Evolutionary conservation across 805 yeast species (phyloP), one percentile per base, ranked within the genome.

Genomic region (Wickerhamomyces rabaulensis): DNA sequence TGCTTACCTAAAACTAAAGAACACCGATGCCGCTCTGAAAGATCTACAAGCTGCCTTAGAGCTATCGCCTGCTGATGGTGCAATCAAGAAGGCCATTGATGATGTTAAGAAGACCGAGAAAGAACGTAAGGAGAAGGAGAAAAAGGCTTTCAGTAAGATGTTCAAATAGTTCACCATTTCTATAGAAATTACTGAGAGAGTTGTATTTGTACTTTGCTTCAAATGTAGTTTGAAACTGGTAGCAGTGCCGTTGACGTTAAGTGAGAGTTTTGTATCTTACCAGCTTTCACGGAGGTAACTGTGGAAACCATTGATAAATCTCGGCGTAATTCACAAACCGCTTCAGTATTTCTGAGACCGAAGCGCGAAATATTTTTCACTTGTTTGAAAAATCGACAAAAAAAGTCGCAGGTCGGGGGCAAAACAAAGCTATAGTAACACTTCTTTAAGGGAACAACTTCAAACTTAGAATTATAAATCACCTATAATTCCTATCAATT

Each of bases 121-220:
- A 53, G 66, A 66, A n/a, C 74, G 84, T 54, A 74, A 70, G 45
- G 80, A 82, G 44, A 82, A 82, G 62, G 87, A 85, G 58, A 85
- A 80, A 69, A 83, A 82, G 56, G 87, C 90, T 1, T 75, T 82
- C 70, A 71, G 87, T 46, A 86, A 84, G 62, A 80, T 86, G 71
- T 87, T 87, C 54, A 45, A 56, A 6, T 67, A 54, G 31, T 26
- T 21, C 17, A 21, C 7, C 15, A 31, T 9, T n/a, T n/a, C n/a
- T n/a, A n/a, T n/a, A n/a, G n/a, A n/a, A n/a, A n/a, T n/a, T n/a
- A n/a, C n/a, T n/a, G n/a, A n/a, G n/a, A 29, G 13, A 29, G 16
- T 10, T 29, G 8, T 22, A 8, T 8, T 22, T 22, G 23, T 22
- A 22, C 23, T 22, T 8, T 22, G 23, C 8, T 22, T 22, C n/a